phyloP scores from a whole-genome alignment of 768 basidiomycete genomes.

The Mycena amicta region DNA sequence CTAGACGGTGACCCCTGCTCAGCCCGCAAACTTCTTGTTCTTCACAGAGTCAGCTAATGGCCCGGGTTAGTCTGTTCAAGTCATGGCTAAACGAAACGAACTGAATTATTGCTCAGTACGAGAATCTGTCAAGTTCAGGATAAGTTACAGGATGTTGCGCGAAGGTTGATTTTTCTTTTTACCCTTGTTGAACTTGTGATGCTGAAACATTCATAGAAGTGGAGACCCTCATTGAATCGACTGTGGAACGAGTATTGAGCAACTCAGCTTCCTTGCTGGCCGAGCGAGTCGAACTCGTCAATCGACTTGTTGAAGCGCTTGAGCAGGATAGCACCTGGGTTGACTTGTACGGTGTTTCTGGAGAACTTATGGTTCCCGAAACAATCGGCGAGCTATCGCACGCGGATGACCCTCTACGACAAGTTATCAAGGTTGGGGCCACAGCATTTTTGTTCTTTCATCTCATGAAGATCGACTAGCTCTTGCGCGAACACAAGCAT shows the following conservation, averaged over 20 bases:
- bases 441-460: background rate
- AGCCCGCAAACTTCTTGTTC: constrained; percentile 81
- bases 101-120: constrained; percentile 45
- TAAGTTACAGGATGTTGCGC: constrained; percentile 78
- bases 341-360: constrained; percentile 68
- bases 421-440: constrained; percentile 35
- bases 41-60: constrained; percentile 67
- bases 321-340: constrained; percentile 70
- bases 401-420: constrained; percentile 33
- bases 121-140: constrained; percentile 62
- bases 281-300: constrained; percentile 49
- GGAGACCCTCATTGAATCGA: constrained; percentile 57
- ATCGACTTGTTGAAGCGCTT: constrained; percentile 56
- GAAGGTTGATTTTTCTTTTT: constrained; percentile 58
- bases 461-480: constrained; percentile 29
- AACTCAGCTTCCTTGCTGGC: constrained; percentile 34
- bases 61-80: constrained; percentile 47
- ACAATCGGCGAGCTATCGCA: constrained; percentile 32
- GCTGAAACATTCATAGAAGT: constrained; percentile 53
- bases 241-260: constrained; percentile 45
- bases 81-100: background rate
- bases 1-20: constrained; percentile 76
- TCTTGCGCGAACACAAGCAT: constrained; percentile 46
- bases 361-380: constrained; percentile 63
- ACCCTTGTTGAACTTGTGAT: background rate